These are phyloP conservation scores for Luvunga scandens DNA, from an alignment of 345 rosid species.

Conservation along the genomic window DNA sequence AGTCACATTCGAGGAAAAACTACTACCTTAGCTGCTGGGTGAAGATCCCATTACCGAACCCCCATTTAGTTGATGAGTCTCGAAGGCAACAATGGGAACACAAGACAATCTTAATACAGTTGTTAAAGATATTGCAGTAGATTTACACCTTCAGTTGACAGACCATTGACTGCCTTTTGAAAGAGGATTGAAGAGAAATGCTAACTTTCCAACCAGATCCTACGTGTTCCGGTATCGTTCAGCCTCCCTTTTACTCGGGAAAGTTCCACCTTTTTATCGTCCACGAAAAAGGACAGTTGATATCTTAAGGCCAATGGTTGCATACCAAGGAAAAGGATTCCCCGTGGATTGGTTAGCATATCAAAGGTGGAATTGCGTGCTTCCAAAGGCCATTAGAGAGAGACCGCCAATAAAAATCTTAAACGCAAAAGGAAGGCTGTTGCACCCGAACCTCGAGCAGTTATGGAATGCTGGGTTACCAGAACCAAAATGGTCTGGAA, in stretches of 20 bases:
- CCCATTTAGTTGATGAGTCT: neutral
- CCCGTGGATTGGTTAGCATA: neutral
- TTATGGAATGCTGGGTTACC: neutral
- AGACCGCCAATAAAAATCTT: neutral
- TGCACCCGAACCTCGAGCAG: too few species aligned
- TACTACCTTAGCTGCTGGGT: neutral
- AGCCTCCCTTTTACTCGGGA: neutral
- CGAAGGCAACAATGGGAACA: neutral
- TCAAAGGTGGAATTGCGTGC: neutral
- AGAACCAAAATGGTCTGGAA: neutral
- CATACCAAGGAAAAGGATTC: constrained; percentile 19
- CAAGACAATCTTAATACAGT: neutral
- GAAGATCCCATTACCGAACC: neutral
- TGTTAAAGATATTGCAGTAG: neutral
- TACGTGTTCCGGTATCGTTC: constrained; percentile 14
- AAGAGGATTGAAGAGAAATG: neutral
- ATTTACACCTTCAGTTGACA: constrained; percentile 13
- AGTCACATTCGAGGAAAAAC: too few species aligned
- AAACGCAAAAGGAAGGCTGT: too few species aligned
- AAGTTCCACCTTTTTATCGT: neutral
- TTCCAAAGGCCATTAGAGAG: neutral
- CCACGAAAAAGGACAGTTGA: neutral
- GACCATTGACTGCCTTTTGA: constrained; percentile 6
- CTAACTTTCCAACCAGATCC: constrained; percentile 24
- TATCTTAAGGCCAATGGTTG: neutral